phyloP scores from a whole-genome alignment of 75 land plant species.

The Pinus taeda region DNA sequence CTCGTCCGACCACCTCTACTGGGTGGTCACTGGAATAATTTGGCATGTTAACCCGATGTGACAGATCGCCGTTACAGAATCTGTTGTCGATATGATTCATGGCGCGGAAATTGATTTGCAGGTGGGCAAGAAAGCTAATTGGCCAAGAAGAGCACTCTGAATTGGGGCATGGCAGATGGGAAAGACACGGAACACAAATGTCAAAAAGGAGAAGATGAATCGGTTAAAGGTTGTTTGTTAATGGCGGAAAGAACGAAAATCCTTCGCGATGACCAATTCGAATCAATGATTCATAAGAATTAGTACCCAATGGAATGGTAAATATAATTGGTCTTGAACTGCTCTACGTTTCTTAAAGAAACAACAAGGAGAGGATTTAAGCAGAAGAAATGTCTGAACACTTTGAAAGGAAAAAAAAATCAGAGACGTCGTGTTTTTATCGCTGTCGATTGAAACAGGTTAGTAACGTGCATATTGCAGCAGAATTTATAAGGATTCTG shows the following conservation, averaged over 20 bases:
- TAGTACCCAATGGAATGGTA: not conserved
- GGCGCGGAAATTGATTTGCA: no score
- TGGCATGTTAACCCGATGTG: not conserved
- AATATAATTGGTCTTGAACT: no score
- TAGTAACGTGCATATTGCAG: not conserved
- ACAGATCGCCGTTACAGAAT: not conserved
- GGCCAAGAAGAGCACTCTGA: no score
- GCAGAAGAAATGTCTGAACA: not conserved
- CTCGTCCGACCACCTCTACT: constrained; percentile 46
- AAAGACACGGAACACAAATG: no score
- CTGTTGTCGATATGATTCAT: not conserved
- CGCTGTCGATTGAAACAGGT: not conserved
- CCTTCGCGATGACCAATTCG: not conserved
- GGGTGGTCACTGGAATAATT: constrained; percentile 22
- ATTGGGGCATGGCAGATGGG: no score
- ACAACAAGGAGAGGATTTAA: not conserved
- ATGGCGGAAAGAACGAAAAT: not conserved
- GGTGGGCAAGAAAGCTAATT: no score
- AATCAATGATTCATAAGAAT: not conserved
- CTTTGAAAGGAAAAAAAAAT: not conserved
- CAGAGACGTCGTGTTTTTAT: not conserved
- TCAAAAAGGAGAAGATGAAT: constrained; percentile 6
- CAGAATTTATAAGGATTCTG: no score
- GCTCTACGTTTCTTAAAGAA: not conserved
- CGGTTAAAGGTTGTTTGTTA: constrained; percentile 2